phyloP scores from a whole-genome alignment of 2,329 filamentous ascomycete genomes.

The Pseudogymnoascus sp. region DNA sequence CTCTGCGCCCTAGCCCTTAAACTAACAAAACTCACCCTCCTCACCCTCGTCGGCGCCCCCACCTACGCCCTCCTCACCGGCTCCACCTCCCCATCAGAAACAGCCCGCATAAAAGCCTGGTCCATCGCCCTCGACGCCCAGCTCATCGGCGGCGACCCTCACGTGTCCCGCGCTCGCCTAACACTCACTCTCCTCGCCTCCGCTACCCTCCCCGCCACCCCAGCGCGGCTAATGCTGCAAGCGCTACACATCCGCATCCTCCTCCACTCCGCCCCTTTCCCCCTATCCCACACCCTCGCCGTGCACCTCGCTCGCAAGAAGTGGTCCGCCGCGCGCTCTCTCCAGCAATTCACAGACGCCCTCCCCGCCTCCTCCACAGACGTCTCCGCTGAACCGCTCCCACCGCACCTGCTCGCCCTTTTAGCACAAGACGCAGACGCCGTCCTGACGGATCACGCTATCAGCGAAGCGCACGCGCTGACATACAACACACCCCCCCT shows the following conservation, averaged over 20 bases:
- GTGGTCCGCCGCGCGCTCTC: constrained; percentile 72
- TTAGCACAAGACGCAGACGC: constrained; percentile 74
- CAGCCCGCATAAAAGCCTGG: constrained; percentile 83
- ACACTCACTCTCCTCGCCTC: constrained; percentile 82
- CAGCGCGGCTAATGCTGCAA: constrained; percentile 79
- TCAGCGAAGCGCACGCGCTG: constrained; percentile 81
- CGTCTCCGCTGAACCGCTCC: constrained; percentile 51
- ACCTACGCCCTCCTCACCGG: constrained; percentile 74
- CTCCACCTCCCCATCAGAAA: constrained; percentile 75
- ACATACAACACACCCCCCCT: constrained; percentile 74
- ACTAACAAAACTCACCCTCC: constrained; percentile 70
- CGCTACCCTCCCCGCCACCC: constrained; percentile 75
- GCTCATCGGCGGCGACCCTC: constrained; percentile 78
- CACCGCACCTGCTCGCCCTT: constrained; percentile 66
- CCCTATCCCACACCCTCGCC: constrained; percentile 60
- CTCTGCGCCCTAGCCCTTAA: constrained; percentile 73
- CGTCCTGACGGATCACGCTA: constrained; percentile 62
- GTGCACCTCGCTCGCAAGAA: constrained; percentile 64
- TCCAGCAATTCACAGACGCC: constrained; percentile 42
- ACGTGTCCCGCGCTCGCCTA: constrained; percentile 80
- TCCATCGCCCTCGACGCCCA: constrained; percentile 88
- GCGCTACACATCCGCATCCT: constrained; percentile 85
- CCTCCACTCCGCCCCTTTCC: constrained; percentile 58
- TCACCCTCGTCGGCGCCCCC: constrained; percentile 67
- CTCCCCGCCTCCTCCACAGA: constrained; percentile 30